Evolutionary conservation across 1,284 basidiomycete species (phyloP), one percentile per base, ranked within the genome.

Genomic region (Ceratobasidium papillatum): DNA sequence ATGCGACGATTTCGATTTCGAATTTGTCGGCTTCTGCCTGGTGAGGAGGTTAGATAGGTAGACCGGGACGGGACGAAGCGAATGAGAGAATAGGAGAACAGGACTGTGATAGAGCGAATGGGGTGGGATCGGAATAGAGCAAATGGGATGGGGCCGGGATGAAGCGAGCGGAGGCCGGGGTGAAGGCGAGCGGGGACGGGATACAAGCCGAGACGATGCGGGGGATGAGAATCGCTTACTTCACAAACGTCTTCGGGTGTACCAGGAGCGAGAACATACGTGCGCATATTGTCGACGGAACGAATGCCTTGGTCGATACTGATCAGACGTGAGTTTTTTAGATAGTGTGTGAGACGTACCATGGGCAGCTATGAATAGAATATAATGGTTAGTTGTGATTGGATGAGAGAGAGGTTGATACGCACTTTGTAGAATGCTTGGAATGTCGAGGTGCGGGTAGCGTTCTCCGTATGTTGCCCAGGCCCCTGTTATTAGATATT

Each of bases 401-500:
- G 17, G 36, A 43, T 12, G 9, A 30, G 17, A 59, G 25, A 41
- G 25, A 25, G n/a, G 12, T 11, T 8, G 9, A 74, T 41, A 17
- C 61, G 45, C 51, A 77, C 76, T 71, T 52, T 69, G 41, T 22
- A 77, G 30, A 25, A 77, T 74, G 52, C 51, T 61, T 11, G 73
- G 45, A 12, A 77, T 45, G 59, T 77, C 74, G 25, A 77, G 66
- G 36, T 75, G 71, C 17, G 74, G 77, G 56, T 77, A 76, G 17
- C 63, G 68, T 34, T 61, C n/a, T 41, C 51, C 74, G 38, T 66
- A 77, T 1, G 66, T 66, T 27, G 51, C 68, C 77, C 77, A 77
- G 14, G 77, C 77, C 1, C 68, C 66, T 59, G 45, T 30, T n/a
- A n/a, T n/a, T n/a, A n/a, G n/a, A n/a, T n/a, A n/a, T n/a, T n/a